phyloP scores from a whole-genome alignment of 2,329 filamentous ascomycete genomes.

The Amesomyces nigricolor region DNA sequence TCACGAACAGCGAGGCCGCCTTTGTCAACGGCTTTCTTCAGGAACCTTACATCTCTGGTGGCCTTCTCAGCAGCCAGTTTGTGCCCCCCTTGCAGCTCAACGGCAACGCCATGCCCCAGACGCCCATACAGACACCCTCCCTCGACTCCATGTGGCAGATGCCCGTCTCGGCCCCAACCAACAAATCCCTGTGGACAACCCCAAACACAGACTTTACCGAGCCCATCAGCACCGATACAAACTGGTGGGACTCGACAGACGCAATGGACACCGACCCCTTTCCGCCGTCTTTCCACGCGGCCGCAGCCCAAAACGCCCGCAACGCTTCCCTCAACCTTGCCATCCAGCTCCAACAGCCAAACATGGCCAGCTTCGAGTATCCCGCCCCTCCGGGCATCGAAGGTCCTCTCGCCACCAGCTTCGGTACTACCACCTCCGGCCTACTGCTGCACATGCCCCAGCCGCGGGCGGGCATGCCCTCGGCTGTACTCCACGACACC shows the following conservation, averaged over 20 bases:
- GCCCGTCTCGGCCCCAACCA: constrained; percentile 13
- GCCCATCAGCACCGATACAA: constrained; percentile 23
- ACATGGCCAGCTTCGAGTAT: constrained; percentile 10
- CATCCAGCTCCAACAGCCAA: constrained; percentile 36
- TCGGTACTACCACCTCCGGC: constrained; percentile 27
- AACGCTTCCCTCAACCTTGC: constrained; percentile 37
- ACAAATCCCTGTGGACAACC: constrained; percentile 21
- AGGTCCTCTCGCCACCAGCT: neutral
- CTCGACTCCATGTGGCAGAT: constrained; percentile 22
- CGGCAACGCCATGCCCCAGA: constrained; percentile 23
- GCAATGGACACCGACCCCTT: constrained; percentile 17
- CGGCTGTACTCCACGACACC: constrained; percentile 33
- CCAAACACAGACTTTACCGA: constrained; percentile 1
- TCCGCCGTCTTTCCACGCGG: neutral
- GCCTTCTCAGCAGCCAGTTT: constrained; percentile 3
- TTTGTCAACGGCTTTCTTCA: constrained; percentile 28
- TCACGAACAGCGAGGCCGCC: constrained; percentile 3
- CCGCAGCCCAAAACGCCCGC: constrained; percentile 9
- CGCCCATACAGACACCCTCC: constrained; percentile 37
- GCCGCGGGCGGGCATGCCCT: constrained; percentile 33
- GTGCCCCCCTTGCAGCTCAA: constrained; percentile 21
- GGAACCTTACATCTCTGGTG: constrained; percentile 27
- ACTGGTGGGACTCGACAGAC: constrained; percentile 30
- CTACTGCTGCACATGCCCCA: constrained; percentile 53
- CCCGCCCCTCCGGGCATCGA: constrained; percentile 11